These are phyloP conservation scores for Edaphochlamys debaryana DNA, from an alignment of 139 green algal species.

Conservation along the genomic window DNA sequence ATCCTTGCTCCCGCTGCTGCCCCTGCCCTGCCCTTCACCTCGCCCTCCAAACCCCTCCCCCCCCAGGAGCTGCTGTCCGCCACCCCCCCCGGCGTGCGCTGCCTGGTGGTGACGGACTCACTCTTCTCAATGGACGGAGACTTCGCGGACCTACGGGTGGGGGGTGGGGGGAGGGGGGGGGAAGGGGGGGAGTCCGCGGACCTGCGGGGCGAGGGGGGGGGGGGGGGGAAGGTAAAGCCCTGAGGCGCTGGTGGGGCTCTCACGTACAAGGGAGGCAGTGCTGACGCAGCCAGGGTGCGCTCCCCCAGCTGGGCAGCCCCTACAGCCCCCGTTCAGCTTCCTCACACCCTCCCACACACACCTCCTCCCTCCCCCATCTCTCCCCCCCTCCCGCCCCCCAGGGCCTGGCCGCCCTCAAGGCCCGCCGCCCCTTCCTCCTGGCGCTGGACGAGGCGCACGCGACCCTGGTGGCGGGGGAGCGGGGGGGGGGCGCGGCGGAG, in stretches of 20 bases:
- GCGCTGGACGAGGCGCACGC: constrained; percentile 95
- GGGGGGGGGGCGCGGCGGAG: constrained; percentile 78
- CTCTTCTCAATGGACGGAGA: constrained; percentile 98
- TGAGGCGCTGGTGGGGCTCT: too few species aligned
- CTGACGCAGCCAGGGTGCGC: too few species aligned
- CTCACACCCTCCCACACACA: too few species aligned
- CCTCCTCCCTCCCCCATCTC: neutral
- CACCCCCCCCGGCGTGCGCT: constrained; percentile 39
- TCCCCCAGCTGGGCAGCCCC: too few species aligned
- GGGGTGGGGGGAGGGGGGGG: neutral
- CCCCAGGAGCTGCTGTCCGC: constrained; percentile 58
- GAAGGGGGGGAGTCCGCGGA: neutral
- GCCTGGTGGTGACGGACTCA: constrained; percentile 89
- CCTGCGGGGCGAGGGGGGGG: too few species aligned
- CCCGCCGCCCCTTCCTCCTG: constrained; percentile 86
- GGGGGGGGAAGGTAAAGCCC: too few species aligned
- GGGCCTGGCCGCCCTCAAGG: constrained; percentile 72
- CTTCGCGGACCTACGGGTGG: constrained; percentile 83
- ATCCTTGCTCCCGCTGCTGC: too few species aligned
- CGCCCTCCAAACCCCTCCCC: neutral
- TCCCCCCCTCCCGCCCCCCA: neutral
- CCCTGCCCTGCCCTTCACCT: too few species aligned
- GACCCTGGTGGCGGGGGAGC: constrained; percentile 87
- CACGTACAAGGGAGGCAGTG: too few species aligned
- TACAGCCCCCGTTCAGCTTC: too few species aligned